phyloP scores from a whole-genome alignment of 306 rosid species.

The Malus fusca region DNA sequence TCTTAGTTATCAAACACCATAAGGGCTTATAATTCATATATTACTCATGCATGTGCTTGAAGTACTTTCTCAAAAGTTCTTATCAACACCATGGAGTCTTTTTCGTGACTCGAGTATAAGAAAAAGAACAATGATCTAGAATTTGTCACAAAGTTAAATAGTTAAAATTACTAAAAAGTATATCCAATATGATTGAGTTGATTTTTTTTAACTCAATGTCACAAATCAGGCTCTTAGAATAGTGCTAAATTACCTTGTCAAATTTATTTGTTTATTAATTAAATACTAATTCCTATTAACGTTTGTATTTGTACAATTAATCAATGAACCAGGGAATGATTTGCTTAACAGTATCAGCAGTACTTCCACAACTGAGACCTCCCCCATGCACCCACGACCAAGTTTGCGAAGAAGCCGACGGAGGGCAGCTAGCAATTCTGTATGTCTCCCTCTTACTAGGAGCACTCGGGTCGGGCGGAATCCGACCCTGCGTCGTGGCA shows the following conservation, averaged over 20 bases:
- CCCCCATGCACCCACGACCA: conserved; percentile 55
- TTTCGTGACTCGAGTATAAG: not conserved
- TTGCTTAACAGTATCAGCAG: conserved; percentile 64
- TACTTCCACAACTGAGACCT: conserved; percentile 66
- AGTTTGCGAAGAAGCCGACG: conserved; percentile 52
- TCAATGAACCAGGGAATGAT: conserved; percentile 60
- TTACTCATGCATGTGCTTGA: not conserved
- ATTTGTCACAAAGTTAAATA: not conserved
- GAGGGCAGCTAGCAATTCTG: conserved; percentile 51
- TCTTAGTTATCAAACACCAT: not conserved
- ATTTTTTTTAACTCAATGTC: not conserved
- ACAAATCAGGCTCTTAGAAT: not conserved
- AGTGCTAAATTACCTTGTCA: not conserved
- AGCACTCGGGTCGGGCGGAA: conserved; percentile 87
- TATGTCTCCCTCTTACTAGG: conserved; percentile 46
- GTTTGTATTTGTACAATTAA: not conserved
- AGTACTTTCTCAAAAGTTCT: no score
- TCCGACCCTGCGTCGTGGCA: conserved; percentile 93
- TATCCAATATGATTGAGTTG: not conserved
- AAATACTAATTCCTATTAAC: not conserved
- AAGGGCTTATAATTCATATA: not conserved
- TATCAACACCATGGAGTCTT: not conserved
- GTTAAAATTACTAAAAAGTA: not conserved
- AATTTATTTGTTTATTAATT: not conserved
- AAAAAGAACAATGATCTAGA: not conserved